These are phyloP conservation scores for Cadophora gregata DNA, from an alignment of 2,329 filamentous ascomycete genomes.

Conservation along the genomic window DNA sequence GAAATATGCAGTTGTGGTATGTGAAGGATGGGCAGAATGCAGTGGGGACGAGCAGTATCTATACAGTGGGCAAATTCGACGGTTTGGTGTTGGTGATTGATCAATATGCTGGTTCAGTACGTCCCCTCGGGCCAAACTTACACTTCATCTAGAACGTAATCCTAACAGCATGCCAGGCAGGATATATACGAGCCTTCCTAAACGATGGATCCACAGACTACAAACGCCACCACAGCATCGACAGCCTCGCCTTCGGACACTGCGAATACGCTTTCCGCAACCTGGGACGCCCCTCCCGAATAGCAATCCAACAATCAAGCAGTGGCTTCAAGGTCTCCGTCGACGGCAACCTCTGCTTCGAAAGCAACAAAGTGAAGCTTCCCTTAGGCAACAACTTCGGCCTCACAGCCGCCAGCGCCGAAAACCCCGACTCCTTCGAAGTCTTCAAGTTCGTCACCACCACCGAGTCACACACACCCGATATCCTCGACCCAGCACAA, in stretches of 20 bases:
- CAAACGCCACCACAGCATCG: slow-evolving; percentile 75
- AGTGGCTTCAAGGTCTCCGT: slow-evolving; percentile 77
- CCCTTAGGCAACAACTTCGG: slow-evolving; percentile 85
- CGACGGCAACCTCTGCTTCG: slow-evolving; percentile 83
- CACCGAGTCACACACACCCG: slow-evolving; percentile 53
- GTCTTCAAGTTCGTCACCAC: slow-evolving; percentile 84
- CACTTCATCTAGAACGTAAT: not conserved
- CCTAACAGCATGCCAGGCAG: slow-evolving; percentile 54
- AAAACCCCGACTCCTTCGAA: slow-evolving; percentile 94
- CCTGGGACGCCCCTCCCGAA: slow-evolving; percentile 79
- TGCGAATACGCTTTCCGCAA: slow-evolving; percentile 93
- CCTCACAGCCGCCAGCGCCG: slow-evolving; percentile 84
- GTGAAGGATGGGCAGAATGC: slow-evolving; percentile 69
- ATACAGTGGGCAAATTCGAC: slow-evolving; percentile 84
- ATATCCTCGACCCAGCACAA: slow-evolving; percentile 36
- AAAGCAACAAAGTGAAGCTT: slow-evolving; percentile 77
- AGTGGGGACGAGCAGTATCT: slow-evolving; percentile 78
- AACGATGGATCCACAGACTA: slow-evolving; percentile 89
- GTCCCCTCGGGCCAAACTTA: slow-evolving; percentile 21
- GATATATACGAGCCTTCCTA: slow-evolving; percentile 88
- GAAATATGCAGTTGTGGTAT: slow-evolving; percentile 95
- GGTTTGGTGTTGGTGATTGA: slow-evolving; percentile 89
- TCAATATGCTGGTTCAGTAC: slow-evolving; percentile 72
- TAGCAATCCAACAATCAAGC: slow-evolving; percentile 74
- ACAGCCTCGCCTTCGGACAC: slow-evolving; percentile 89